phyloP scores from a whole-genome alignment of 2,329 filamentous ascomycete genomes.

The Colletotrichum magnum region DNA sequence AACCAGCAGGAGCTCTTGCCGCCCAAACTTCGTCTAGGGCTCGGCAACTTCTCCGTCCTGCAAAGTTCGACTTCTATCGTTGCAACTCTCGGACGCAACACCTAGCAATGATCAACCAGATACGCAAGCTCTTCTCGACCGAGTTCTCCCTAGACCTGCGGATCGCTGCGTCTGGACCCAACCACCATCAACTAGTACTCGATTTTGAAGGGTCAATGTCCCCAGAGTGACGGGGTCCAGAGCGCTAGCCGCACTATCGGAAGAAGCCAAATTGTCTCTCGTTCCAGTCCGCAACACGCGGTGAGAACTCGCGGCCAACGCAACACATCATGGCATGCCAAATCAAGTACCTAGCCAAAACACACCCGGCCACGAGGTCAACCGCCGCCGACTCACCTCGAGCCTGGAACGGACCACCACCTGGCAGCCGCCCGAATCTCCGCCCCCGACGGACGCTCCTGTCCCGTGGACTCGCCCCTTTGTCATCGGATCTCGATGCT shows the following conservation, averaged over 20 bases:
- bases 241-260: background rate
- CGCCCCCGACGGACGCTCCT: background rate
- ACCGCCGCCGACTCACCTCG: conserved; percentile 19
- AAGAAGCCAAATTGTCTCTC: conserved; percentile 19
- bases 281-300: background rate
- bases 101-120: background rate
- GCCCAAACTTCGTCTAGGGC: background rate
- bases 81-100: background rate
- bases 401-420: background rate
- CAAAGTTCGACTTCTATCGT: no score
- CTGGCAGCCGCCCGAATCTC: conserved; percentile 15
- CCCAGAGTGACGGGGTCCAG: background rate
- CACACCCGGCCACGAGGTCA: conserved; percentile 30
- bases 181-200: no score
- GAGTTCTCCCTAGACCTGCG: background rate
- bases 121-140: background rate
- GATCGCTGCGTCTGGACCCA: no score
- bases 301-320: background rate
- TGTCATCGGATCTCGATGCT: background rate
- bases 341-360: conserved; percentile 1
- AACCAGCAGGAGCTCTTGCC: background rate
- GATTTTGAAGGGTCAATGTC: background rate
- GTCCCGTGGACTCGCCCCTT: background rate
- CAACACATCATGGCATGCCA: background rate
- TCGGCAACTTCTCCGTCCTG: no score